These are phyloP conservation scores for Chaetomiaceae sp. DNA, from an alignment of 2,329 filamentous ascomycete genomes.

Conservation along the genomic window DNA sequence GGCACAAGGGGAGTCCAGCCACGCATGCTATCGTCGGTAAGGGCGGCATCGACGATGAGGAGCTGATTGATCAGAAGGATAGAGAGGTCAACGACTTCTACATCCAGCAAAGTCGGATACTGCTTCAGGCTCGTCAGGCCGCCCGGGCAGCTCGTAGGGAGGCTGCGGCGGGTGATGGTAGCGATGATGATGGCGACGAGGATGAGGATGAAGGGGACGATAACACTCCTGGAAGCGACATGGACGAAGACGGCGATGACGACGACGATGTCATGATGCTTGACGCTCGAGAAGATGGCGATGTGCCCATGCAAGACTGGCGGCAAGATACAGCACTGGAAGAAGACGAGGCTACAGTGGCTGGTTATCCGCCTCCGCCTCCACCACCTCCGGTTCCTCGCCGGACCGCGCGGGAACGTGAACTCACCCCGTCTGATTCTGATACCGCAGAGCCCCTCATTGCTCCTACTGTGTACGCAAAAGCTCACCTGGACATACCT, in stretches of 20 bases:
- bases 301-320: slow-evolving; percentile 48
- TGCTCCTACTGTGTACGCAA: slow-evolving; percentile 56
- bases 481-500: slow-evolving; percentile 68
- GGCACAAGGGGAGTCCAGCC: slow-evolving; percentile 80
- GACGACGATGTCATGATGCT: slow-evolving; percentile 58
- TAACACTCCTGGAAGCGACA: slow-evolving; percentile 24
- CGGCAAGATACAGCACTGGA: slow-evolving; percentile 63
- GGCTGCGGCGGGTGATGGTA: slow-evolving; percentile 63
- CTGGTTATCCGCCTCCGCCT: slow-evolving; percentile 66
- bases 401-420: slow-evolving; percentile 50
- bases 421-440: slow-evolving; percentile 66
- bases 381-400: slow-evolving; percentile 38
- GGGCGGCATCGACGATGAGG: slow-evolving; percentile 78
- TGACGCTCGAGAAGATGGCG: slow-evolving; percentile 44
- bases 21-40: slow-evolving; percentile 73
- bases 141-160: slow-evolving; percentile 40
- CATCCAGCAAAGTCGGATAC: slow-evolving; percentile 31
- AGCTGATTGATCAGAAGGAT: slow-evolving; percentile 51
- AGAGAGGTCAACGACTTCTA: slow-evolving; percentile 35
- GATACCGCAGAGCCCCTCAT: slow-evolving; percentile 67
- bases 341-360: slow-evolving; percentile 71
- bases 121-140: slow-evolving; percentile 29
- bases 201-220: slow-evolving; percentile 43
- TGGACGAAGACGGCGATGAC: slow-evolving; percentile 40
- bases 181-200: slow-evolving; percentile 51